These are phyloP conservation scores for Fusarium miscanthi DNA, from an alignment of 2,329 filamentous ascomycete genomes.

Conservation along the genomic window DNA sequence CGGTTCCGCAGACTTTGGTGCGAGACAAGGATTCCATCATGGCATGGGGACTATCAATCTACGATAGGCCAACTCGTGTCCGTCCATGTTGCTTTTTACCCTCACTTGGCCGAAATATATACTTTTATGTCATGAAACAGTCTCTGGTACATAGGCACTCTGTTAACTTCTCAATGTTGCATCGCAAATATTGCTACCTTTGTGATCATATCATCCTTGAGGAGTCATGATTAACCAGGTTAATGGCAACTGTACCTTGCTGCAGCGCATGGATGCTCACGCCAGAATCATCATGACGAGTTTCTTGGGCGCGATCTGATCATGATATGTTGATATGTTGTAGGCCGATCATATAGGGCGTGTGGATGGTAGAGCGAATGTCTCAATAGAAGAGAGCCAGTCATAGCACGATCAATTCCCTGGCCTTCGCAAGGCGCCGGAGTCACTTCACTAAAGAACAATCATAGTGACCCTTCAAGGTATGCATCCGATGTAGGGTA, in stretches of 20 bases:
- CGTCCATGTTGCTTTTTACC: neutral
- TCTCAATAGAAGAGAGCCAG: neutral
- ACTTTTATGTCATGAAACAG: constrained; percentile 12
- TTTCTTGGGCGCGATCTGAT: neutral
- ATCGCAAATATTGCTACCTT: constrained; percentile 15
- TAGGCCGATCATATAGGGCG: neutral
- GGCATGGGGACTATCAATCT: constrained; percentile 11
- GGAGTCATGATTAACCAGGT: neutral
- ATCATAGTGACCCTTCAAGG: neutral
- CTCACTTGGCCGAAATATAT: neutral
- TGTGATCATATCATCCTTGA: neutral
- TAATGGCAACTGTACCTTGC: constrained; percentile 3
- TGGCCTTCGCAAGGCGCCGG: neutral
- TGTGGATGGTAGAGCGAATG: neutral
- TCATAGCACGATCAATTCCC: constrained; percentile 1
- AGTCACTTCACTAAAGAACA: neutral
- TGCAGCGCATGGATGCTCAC: neutral
- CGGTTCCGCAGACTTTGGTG: constrained; percentile 27
- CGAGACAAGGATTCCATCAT: constrained; percentile 1
- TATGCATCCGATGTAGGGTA: neutral
- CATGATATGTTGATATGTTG: neutral
- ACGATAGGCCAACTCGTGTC: constrained; percentile 17
- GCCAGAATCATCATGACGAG: neutral
- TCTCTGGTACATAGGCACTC: neutral
- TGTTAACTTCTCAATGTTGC: constrained; percentile 8